phyloP scores from a whole-genome alignment of 2,329 filamentous ascomycete genomes.

The Thelonectria olida region DNA sequence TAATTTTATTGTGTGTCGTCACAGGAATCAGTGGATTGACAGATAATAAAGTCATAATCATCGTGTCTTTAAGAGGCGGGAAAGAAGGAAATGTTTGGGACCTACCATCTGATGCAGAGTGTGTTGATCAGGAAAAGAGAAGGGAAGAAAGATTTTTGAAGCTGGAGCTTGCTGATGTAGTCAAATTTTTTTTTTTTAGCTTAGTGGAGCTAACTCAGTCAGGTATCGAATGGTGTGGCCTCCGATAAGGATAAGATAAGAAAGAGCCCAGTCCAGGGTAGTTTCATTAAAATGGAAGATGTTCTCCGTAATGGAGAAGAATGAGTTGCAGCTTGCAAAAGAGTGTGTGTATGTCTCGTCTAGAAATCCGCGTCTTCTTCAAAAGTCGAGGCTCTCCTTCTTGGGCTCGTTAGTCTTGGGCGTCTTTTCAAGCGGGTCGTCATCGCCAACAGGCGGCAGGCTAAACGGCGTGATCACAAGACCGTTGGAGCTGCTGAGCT shows the following conservation, averaged over 20 bases:
- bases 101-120: constrained; percentile 33
- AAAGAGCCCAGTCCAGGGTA: constrained; percentile 23
- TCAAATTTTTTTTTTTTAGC: constrained; percentile 36
- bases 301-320: neutral
- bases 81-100: constrained; percentile 9
- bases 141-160: constrained; percentile 16
- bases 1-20: constrained; percentile 55
- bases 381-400: constrained; percentile 77
- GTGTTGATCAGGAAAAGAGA: constrained; percentile 32
- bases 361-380: constrained; percentile 34
- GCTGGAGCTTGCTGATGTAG: constrained; percentile 28
- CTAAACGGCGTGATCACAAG: constrained; percentile 90
- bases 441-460: constrained; percentile 85
- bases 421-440: constrained; percentile 53
- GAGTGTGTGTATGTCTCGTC: too few species aligned
- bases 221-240: neutral
- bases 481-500: constrained; percentile 79
- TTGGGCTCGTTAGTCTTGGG: constrained; percentile 65
- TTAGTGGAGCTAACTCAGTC: constrained; percentile 26
- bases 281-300: neutral
- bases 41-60: constrained; percentile 66
- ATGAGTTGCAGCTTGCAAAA: neutral
- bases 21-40: constrained; percentile 67
- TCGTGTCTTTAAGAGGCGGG: constrained; percentile 35
- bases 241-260: constrained; percentile 27